phyloP scores from a whole-genome alignment of 208 protist species.

The Wallacemonas rigidus region DNA sequence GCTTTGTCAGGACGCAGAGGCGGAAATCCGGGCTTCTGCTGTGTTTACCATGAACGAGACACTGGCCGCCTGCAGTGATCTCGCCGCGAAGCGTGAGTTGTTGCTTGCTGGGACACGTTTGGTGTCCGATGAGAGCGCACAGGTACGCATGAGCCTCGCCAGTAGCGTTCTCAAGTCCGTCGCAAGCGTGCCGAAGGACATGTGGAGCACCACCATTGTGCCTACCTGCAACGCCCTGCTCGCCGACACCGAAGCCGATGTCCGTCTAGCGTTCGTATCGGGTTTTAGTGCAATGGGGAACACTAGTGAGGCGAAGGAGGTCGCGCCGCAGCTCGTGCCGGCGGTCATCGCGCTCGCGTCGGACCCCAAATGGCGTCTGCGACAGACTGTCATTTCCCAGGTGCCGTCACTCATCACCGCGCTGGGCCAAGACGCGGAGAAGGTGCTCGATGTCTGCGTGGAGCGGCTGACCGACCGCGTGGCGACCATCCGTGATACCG shows the following conservation, averaged over 20 bases:
- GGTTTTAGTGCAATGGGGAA: slow-evolving; percentile 88
- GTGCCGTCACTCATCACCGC: slow-evolving; percentile 84
- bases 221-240: slow-evolving; percentile 82
- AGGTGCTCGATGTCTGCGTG: slow-evolving; percentile 84
- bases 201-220: slow-evolving; percentile 77
- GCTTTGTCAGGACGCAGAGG: slow-evolving; percentile 81
- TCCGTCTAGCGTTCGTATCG: slow-evolving; percentile 83
- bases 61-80: slow-evolving; percentile 60
- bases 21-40: slow-evolving; percentile 85
- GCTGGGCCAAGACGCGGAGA: slow-evolving; percentile 61
- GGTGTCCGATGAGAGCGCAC: slow-evolving; percentile 62
- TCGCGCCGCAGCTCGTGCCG: slow-evolving; percentile 84
- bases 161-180: slow-evolving; percentile 82
- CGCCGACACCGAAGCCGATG: slow-evolving; percentile 76
- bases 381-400: slow-evolving; percentile 83
- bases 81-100: slow-evolving; percentile 64
- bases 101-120: slow-evolving; percentile 74
- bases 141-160: slow-evolving; percentile 88
- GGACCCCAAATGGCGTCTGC: slow-evolving; percentile 89
- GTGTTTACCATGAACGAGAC: slow-evolving; percentile 83
- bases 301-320: slow-evolving; percentile 75
- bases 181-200: slow-evolving; percentile 65
- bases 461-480: slow-evolving; percentile 82
- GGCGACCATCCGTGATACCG: slow-evolving; percentile 81
- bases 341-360: slow-evolving; percentile 76